A percentile compares a stretch with the other conserved stretches of the same genome.
These are phyloP conservation scores for Fusarium secorum DNA, from an alignment of 2,329 filamentous ascomycete genomes.

Conservation along the genomic window DNA sequence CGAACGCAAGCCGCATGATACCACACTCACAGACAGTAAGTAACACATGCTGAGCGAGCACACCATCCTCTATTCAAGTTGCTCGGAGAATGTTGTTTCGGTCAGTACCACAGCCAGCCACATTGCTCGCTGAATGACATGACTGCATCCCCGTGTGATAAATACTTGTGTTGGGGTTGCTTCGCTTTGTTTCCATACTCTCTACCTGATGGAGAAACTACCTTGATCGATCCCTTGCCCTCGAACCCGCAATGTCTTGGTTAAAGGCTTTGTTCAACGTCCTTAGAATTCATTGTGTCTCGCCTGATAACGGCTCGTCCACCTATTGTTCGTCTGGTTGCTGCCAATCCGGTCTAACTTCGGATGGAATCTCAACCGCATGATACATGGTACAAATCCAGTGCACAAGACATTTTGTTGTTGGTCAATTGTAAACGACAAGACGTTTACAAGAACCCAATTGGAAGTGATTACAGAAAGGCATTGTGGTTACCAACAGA, in stretches of 20 bases:
- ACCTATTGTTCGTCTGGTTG: not conserved
- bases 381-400: not conserved
- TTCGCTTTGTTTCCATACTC: not conserved
- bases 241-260: not conserved
- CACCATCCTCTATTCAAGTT: not conserved
- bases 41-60: constrained; percentile 5
- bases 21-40: not conserved
- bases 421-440: not conserved
- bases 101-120: not conserved
- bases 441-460: not conserved
- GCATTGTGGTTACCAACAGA: not conserved
- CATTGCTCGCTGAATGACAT: not conserved
- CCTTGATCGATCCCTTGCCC: not conserved
- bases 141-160: not conserved
- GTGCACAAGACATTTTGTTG: not conserved
- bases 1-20: constrained; percentile 14
- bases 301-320: not conserved
- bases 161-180: not conserved
- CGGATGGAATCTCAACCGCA: not conserved
- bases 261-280: not conserved
- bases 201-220: not conserved
- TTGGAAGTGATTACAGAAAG: not conserved
- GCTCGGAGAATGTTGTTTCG: not conserved
- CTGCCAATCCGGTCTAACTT: not conserved
- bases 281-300: constrained; percentile 8